These are phyloP conservation scores for Candida dajiaensis DNA, from an alignment of 805 yeast species.

Conservation along the genomic window DNA sequence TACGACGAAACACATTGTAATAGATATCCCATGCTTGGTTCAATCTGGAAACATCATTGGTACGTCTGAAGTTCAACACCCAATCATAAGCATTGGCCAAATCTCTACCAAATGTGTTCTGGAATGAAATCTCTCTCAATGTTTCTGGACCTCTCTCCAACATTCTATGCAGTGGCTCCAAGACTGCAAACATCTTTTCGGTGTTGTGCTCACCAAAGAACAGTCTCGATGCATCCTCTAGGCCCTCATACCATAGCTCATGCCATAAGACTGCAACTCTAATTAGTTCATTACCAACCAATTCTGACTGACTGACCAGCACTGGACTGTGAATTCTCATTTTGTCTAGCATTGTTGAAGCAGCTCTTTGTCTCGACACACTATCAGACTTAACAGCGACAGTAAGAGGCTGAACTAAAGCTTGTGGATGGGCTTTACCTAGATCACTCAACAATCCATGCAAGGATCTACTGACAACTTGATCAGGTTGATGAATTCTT, in stretches of 20 bases:
- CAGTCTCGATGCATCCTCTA: slow-evolving; percentile 92
- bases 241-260: slow-evolving; percentile 96
- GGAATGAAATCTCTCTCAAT: slow-evolving; percentile 85
- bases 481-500: slow-evolving; percentile 92
- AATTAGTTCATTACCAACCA: slow-evolving; percentile 90
- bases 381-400: slow-evolving; percentile 96
- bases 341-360: slow-evolving; percentile 82
- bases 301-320: slow-evolving; percentile 85
- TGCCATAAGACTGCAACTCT: slow-evolving; percentile 96
- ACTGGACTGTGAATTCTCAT: slow-evolving; percentile 84
- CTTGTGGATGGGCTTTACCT: slow-evolving; percentile 96
- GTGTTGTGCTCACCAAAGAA: slow-evolving; percentile 93
- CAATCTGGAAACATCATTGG: slow-evolving; percentile 80
- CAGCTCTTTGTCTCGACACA: slow-evolving; percentile 84
- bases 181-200: slow-evolving; percentile 86
- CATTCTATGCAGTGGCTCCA: slow-evolving; percentile 85
- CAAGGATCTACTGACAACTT: slow-evolving; percentile 71
- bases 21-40: slow-evolving; percentile 98
- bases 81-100: slow-evolving; percentile 89
- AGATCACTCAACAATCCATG: slow-evolving; percentile 77
- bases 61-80: slow-evolving; percentile 78
- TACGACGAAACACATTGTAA: slow-evolving; percentile 87
- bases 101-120: slow-evolving; percentile 90
- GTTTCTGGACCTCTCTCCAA: slow-evolving; percentile 88
- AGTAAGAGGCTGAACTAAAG: slow-evolving; percentile 88